Percentiles rank a stretch among this genome's conserved stretches.
Conservation (phyloP, 176 grass and related monocot genomes). For the Aegilops sharonensis region DNA sequence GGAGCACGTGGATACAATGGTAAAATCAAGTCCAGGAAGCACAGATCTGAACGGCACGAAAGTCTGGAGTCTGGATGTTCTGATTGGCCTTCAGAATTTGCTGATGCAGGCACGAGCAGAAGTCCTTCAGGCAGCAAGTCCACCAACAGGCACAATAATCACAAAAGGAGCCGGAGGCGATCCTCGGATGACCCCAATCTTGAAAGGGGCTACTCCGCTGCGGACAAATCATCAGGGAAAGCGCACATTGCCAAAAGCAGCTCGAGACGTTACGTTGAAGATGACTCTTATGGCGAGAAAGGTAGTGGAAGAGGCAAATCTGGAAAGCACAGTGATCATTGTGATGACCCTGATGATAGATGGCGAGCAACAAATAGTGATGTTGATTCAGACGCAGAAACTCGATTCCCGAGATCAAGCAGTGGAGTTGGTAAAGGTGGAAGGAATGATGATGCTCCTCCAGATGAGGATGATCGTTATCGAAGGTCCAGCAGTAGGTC, state of each 20-base stretch:
- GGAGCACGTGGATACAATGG: slow-evolving; percentile 14
- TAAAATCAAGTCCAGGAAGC: slow-evolving; percentile 30
- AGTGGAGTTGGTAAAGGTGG: neutral
- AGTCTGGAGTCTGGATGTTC: slow-evolving; percentile 35
- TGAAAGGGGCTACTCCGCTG: neutral
- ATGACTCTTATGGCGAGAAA: slow-evolving; percentile 24
- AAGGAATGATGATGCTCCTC: slow-evolving; percentile 12
- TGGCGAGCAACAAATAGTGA: slow-evolving; percentile 39
- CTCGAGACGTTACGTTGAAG: neutral
- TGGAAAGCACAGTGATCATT: slow-evolving; percentile 7
- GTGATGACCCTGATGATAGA: slow-evolving; percentile 28
- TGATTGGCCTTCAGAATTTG: slow-evolving; percentile 23
- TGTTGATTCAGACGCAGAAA: slow-evolving; percentile 25
- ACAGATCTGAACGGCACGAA: slow-evolving; percentile 21
- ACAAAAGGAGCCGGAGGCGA: slow-evolving; percentile 23
- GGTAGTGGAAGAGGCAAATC: slow-evolving; percentile 21
- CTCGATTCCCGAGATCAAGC: neutral
- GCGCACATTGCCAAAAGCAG: slow-evolving; percentile 14
- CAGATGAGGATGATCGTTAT: neutral
- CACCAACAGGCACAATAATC: slow-evolving; percentile 18
- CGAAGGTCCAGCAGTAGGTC: slow-evolving; percentile 20
- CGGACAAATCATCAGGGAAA: neutral
- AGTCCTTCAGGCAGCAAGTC: slow-evolving; percentile 34
- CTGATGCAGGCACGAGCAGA: slow-evolving; percentile 25
- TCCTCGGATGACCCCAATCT: slow-evolving; percentile 28